phyloP scores from a whole-genome alignment of 345 rosid genomes.

The Streptanthus diversifolius region DNA sequence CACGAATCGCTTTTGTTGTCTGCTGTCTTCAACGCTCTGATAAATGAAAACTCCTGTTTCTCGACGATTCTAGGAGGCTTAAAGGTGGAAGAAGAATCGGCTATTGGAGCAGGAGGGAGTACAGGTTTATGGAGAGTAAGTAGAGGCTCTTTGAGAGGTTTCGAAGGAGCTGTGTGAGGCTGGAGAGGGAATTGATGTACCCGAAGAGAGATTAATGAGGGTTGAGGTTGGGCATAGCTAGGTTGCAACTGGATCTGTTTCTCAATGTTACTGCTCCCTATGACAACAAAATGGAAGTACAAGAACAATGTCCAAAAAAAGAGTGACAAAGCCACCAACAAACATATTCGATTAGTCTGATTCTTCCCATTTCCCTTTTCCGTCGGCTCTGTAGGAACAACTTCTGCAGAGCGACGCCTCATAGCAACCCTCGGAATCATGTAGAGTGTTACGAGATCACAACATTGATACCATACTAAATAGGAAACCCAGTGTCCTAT shows the following conservation, averaged over 20 bases:
- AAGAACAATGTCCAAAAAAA: constrained; percentile 65
- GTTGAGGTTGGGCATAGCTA: constrained; percentile 18
- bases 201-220: constrained; percentile 26
- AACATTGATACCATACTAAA: constrained; percentile 16
- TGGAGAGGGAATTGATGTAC: constrained; percentile 32
- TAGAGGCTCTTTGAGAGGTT: constrained; percentile 23
- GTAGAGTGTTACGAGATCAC: constrained; percentile 14
- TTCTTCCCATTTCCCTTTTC: constrained; percentile 60
- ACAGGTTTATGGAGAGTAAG: neutral
- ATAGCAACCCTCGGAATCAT: constrained; percentile 37
- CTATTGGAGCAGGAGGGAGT: constrained; percentile 21
- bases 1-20: constrained; percentile 81
- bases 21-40: constrained; percentile 61
- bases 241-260: constrained; percentile 38
- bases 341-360: constrained; percentile 51
- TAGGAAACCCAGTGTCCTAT: neutral
- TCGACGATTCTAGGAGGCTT: constrained; percentile 21
- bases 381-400: constrained; percentile 40
- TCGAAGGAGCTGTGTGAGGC: constrained; percentile 15
- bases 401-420: constrained; percentile 65
- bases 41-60: constrained; percentile 46
- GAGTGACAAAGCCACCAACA: constrained; percentile 49
- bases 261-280: constrained; percentile 37
- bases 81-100: neutral
- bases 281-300: constrained; percentile 63